These are phyloP conservation scores for Westerdykella ornata DNA, from an alignment of 2,329 filamentous ascomycete species.

Conservation along the genomic window DNA sequence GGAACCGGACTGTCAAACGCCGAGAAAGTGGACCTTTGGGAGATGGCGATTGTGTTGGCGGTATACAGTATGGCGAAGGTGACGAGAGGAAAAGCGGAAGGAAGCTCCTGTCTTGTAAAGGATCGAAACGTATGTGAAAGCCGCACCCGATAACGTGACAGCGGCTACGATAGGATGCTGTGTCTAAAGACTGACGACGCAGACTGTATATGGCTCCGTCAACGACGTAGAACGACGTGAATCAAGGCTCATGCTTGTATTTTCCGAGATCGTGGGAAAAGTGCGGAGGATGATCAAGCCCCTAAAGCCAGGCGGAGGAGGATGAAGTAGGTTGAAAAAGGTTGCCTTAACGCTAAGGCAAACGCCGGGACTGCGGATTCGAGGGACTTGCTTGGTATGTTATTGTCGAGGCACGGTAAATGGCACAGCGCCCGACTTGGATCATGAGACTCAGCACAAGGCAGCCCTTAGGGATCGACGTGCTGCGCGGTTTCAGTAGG, in stretches of 20 bases:
- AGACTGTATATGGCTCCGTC: neutral
- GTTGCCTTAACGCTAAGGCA: slow-evolving; percentile 1
- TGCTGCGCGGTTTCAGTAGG: slow-evolving; percentile 10
- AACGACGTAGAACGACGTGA: slow-evolving; percentile 1
- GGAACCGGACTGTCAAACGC: too few relatives aligned
- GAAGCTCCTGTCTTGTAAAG: too few relatives aligned
- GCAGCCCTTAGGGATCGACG: slow-evolving; percentile 6
- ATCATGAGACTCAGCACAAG: slow-evolving; percentile 2
- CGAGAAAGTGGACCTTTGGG: too few relatives aligned
- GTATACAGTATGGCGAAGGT: too few relatives aligned
- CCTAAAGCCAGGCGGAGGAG: neutral
- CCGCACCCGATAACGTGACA: too few relatives aligned
- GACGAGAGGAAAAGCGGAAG: too few relatives aligned
- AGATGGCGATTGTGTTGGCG: too few relatives aligned
- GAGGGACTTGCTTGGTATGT: slow-evolving; percentile 4
- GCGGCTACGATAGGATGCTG: neutral
- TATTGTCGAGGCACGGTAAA: slow-evolving; percentile 6
- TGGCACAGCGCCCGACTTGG: slow-evolving; percentile 4
- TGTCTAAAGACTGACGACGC: slow-evolving; percentile 4
- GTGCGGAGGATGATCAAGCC: neutral
- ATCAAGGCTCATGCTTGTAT: slow-evolving; percentile 6
- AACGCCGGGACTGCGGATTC: neutral
- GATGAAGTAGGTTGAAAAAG: slow-evolving; percentile 1
- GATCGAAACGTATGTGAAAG: too few relatives aligned
- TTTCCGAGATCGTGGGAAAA: neutral